Conservation (phyloP, 1,284 basidiomycete species). For the Tetrapyrgos nigripes region DNA sequence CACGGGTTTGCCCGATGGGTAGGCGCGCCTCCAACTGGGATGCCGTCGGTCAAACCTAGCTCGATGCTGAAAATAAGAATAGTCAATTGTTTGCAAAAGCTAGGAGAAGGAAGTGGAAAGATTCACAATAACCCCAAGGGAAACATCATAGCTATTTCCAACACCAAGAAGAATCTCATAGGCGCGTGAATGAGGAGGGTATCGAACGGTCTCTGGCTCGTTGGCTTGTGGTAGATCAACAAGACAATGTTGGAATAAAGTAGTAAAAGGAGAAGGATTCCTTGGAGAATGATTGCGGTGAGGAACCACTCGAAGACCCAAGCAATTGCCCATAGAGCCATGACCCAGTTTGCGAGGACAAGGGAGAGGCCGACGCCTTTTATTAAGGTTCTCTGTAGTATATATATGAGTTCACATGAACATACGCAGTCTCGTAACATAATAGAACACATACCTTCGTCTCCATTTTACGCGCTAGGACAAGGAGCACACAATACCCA, state of each 20-base stretch:
- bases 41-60: slow-evolving; percentile 55
- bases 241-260: slow-evolving; percentile 73
- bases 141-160: slow-evolving; percentile 55
- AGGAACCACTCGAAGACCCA: slow-evolving; percentile 79
- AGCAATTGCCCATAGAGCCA: slow-evolving; percentile 84
- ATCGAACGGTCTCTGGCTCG: slow-evolving; percentile 61
- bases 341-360: slow-evolving; percentile 82
- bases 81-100: neutral
- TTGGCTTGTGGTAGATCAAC: slow-evolving; percentile 69
- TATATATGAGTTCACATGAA: neutral
- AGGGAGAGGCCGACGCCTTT: slow-evolving; percentile 82
- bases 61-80: slow-evolving; percentile 51
- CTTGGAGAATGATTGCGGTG: slow-evolving; percentile 64
- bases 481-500: slow-evolving; percentile 82
- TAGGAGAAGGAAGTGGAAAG: slow-evolving; percentile 38
- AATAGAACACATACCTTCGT: slow-evolving; percentile 66
- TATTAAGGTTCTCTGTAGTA: slow-evolving; percentile 61
- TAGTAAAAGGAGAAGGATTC: slow-evolving; percentile 62
- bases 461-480: slow-evolving; percentile 73
- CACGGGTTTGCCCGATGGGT: slow-evolving; percentile 58
- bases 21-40: slow-evolving; percentile 42
- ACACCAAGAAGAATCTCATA: slow-evolving; percentile 71
- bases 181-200: slow-evolving; percentile 77
- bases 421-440: neutral
- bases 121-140: slow-evolving; percentile 56